Conservation (phyloP, 352 stramenopile genomes). For the Pythium inflatum region DNA sequence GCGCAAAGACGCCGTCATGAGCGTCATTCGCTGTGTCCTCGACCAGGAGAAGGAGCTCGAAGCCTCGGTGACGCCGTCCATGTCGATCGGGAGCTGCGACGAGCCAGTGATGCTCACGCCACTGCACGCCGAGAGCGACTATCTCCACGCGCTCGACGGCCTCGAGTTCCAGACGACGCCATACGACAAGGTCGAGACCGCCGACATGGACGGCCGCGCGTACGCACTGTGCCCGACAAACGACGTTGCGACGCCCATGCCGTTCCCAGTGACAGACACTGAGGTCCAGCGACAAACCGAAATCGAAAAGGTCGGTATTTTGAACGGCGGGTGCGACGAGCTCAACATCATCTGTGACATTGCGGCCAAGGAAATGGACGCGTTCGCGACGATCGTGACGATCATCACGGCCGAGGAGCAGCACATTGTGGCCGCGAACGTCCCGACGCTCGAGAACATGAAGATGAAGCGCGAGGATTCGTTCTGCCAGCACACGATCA, state of each 20-base stretch:
- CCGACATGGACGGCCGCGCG: no score
- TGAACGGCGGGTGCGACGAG: constrained; percentile 45
- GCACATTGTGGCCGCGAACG: constrained; percentile 54
- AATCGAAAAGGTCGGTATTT: constrained; percentile 35
- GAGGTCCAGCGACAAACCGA: not conserved
- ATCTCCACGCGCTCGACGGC: constrained; percentile 36
- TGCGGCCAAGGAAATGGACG: constrained; percentile 61
- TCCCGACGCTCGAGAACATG: constrained; percentile 38
- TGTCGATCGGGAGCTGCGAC: not conserved
- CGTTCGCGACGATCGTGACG: constrained; percentile 60
- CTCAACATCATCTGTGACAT: constrained; percentile 70
- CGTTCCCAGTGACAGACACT: not conserved
- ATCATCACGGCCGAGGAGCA: constrained; percentile 52
- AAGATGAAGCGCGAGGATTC: constrained; percentile 53
- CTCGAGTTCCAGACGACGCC: not conserved
- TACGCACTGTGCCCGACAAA: no score
- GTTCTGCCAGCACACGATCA: constrained; percentile 70
- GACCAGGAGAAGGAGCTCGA: constrained; percentile 18
- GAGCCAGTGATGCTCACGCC: constrained; percentile 18
- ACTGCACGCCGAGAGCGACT: constrained; percentile 36
- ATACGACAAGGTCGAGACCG: not conserved
- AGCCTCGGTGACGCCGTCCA: not conserved
- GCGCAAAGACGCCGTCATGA: constrained; percentile 13
- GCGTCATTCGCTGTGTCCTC: constrained; percentile 20
- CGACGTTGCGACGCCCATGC: not conserved